These are phyloP conservation scores for Chlorella vulgaris DNA, from an alignment of 139 green algal genomes.

Conservation along the genomic window DNA sequence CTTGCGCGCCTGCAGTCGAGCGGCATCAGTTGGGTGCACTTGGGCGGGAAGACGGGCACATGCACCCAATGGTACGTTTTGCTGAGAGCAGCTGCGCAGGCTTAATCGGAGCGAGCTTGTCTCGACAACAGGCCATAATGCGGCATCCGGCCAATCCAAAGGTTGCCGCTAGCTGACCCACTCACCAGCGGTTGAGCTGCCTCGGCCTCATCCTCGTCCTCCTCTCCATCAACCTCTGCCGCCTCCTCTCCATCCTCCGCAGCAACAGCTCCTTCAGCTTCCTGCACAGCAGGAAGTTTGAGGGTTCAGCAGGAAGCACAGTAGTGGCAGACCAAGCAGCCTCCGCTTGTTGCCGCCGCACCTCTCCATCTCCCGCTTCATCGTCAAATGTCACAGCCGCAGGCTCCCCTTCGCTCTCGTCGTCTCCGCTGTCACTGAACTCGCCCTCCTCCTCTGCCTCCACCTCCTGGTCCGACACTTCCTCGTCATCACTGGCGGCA, in stretches of 20 bases:
- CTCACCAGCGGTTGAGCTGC: not conserved
- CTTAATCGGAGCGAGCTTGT: too few relatives aligned
- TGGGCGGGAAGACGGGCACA: too few relatives aligned
- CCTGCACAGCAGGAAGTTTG: not conserved
- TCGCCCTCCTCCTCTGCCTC: conserved; percentile 32
- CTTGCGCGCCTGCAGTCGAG: conserved; percentile 35
- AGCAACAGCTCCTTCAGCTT: not conserved
- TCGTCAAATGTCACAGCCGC: conserved; percentile 24
- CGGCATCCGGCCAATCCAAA: not conserved
- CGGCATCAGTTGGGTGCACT: not conserved
- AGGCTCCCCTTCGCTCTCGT: conserved; percentile 45
- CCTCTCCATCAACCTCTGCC: conserved; percentile 1
- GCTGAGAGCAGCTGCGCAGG: too few relatives aligned
- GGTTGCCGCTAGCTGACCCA: not conserved
- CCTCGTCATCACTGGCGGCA: conserved; percentile 51
- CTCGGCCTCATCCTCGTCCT: conserved; percentile 21
- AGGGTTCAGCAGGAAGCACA: too few relatives aligned
- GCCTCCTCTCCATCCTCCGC: conserved; percentile 15
- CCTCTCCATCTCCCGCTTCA: not conserved
- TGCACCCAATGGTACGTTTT: too few relatives aligned
- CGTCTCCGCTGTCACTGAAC: conserved; percentile 26
- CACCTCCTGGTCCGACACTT: conserved; percentile 12
- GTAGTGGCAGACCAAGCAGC: too few relatives aligned
- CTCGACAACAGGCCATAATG: not conserved
- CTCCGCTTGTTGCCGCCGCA: too few relatives aligned